Evolutionary conservation across 768 basidiomycete genomes (phyloP).

Genomic region (Paxillus involutus): DNA sequence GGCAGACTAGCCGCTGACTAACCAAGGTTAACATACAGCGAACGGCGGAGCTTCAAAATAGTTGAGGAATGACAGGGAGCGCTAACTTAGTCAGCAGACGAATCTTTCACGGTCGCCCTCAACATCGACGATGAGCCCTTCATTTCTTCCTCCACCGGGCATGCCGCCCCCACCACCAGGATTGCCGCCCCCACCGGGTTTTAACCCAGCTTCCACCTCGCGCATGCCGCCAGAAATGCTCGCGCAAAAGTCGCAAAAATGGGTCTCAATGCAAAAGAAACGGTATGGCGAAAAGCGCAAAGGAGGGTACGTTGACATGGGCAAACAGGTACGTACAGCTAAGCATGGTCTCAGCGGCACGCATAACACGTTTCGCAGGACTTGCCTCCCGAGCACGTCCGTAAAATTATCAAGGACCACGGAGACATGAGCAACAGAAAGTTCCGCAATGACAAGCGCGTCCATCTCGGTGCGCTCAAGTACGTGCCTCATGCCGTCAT

Average conservation of each 20-base stretch:
- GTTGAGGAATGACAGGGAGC: background rate
- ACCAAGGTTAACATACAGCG: too few relatives aligned
- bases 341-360: background rate
- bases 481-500: conserved; percentile 99
- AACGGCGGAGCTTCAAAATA: conserved; percentile 22
- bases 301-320: conserved; percentile 88
- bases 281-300: conserved; percentile 90
- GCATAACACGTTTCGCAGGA: conserved; percentile 50
- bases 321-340: conserved; percentile 73
- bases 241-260: conserved; percentile 93
- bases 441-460: conserved; percentile 98
- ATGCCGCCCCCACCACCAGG: conserved; percentile 43
- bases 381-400: conserved; percentile 94
- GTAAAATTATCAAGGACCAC: conserved; percentile 99
- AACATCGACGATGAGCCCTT: conserved; percentile 33
- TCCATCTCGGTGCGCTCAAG: conserved; percentile 96
- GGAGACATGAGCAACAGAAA: conserved; percentile 99
- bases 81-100: conserved; percentile 23
- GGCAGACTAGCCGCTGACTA: too few relatives aligned
- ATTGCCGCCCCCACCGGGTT: conserved; percentile 37
- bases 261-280: conserved; percentile 91
- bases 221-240: conserved; percentile 67
- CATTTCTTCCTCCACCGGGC: conserved; percentile 39
- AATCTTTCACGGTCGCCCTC: conserved; percentile 26
- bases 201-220: conserved; percentile 35